Percentiles rank a stretch among this genome's conserved stretches.
phyloP scores from a whole-genome alignment of 768 basidiomycete species.

The Xerocomellus chrysenteron region DNA sequence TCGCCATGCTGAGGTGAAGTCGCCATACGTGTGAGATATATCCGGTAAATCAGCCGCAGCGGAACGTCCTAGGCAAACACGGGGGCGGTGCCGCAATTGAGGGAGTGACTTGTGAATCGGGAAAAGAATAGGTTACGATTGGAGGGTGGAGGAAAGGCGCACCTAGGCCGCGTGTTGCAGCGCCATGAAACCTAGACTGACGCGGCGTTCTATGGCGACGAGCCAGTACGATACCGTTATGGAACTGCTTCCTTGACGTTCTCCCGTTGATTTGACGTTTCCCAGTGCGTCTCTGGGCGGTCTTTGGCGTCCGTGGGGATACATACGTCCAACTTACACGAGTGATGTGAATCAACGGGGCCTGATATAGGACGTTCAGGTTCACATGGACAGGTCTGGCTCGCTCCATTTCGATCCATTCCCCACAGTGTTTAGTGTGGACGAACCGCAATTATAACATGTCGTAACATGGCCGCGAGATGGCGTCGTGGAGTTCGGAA shows the following conservation, averaged over 20 bases:
- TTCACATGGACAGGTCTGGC: slow-evolving; percentile 19
- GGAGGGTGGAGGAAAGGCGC: slow-evolving; percentile 23
- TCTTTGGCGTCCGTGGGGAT: slow-evolving; percentile 20
- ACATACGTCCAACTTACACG: neutral
- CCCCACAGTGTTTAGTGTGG: slow-evolving; percentile 18
- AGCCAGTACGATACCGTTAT: slow-evolving; percentile 24
- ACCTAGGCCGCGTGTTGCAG: slow-evolving; percentile 34
- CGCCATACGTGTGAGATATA: slow-evolving; percentile 25
- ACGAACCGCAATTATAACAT: slow-evolving; percentile 14
- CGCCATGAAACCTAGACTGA: slow-evolving; percentile 37
- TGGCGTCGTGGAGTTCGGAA: slow-evolving; percentile 25
- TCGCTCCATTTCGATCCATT: slow-evolving; percentile 3
- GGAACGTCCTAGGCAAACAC: slow-evolving; percentile 5
- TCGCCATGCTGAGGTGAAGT: slow-evolving; percentile 17
- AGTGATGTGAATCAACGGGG: slow-evolving; percentile 5
- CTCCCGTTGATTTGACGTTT: slow-evolving; percentile 27
- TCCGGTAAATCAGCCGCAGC: slow-evolving; percentile 33
- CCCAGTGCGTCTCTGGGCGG: slow-evolving; percentile 12
- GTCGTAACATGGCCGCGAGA: slow-evolving; percentile 19
- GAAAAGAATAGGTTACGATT: slow-evolving; percentile 22
- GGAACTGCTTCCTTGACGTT: slow-evolving; percentile 28
- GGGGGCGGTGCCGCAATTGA: slow-evolving; percentile 27
- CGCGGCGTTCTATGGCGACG: slow-evolving; percentile 31
- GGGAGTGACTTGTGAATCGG: slow-evolving; percentile 18
- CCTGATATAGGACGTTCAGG: slow-evolving; percentile 12